Evolutionary conservation across 139 green algal genomes (phyloP), one percentile per base, ranked within the genome.

Genomic region (Spirogloea muscicola): DNA sequence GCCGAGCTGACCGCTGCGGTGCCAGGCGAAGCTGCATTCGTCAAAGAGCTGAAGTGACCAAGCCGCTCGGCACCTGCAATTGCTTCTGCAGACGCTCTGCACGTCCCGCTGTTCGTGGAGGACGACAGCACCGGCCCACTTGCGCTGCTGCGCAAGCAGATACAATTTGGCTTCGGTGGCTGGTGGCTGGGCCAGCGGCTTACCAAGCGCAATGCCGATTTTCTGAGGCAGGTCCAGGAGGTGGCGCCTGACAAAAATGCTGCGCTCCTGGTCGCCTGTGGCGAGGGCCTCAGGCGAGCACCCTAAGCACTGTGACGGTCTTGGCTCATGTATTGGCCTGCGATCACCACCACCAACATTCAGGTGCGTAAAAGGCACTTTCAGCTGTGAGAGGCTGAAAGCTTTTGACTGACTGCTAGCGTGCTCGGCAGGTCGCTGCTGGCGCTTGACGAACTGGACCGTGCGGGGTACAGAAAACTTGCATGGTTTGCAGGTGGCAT

Each of bases 401-500:
- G n/a, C n/a, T n/a, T n/a, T n/a, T n/a, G n/a, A n/a, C n/a, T n/a
- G n/a, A n/a, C n/a, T n/a, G n/a, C n/a, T n/a, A n/a, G n/a, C n/a
- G n/a, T n/a, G n/a, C n/a, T n/a, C n/a, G 49, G 10, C 64, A 74
- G 67, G 55, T 76, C 67, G 67, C 49, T 76, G 67, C 3, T 76
- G 49, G 67, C 67, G n/a, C 31, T 74, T 31, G 58, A 75, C 4
- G 58, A 44, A 51, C 67, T 76, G 49, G 13, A 76, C 51, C 21
- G 51, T 6, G 67, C 64, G 34, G 64, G 64, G 10, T 74, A 46
- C 36, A 69, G 9, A 37, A 4, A 74, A 5, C 9, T 74, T 5
- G 64, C 49, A 48, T 74, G 64, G 64, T 5, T 74, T n/a, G 10
- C 13, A 10, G 64, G 64, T 16, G 64, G 64, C 5, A 72, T 74